These are phyloP conservation scores for Datura wrightii DNA, from an alignment of 257 asterid species.

Conservation along the genomic window DNA sequence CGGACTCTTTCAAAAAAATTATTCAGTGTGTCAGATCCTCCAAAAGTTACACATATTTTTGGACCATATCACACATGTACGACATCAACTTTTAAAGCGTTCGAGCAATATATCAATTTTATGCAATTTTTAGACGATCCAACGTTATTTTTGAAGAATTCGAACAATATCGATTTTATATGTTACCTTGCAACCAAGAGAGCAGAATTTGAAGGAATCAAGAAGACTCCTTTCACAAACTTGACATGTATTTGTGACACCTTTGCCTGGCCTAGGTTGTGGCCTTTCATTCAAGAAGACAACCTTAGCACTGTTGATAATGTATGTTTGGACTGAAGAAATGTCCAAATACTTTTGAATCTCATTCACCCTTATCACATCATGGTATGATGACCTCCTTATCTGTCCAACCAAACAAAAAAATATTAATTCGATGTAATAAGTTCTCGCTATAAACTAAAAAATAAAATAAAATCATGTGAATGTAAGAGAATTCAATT, in stretches of 20 bases:
- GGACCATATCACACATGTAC: background rate
- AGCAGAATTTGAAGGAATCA: constrained; percentile 71
- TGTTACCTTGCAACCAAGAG: constrained; percentile 83
- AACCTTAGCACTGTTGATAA: constrained; percentile 77
- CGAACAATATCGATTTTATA: background rate
- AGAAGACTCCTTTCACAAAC: constrained; percentile 79
- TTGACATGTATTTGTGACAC: constrained; percentile 64
- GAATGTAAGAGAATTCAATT: background rate
- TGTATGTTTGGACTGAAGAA: constrained; percentile 66
- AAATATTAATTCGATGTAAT: background rate
- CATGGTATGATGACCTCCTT: constrained; percentile 78
- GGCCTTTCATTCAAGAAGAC: constrained; percentile 76
- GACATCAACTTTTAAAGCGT: background rate
- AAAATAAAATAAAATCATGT: background rate
- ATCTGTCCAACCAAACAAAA: constrained; percentile 47
- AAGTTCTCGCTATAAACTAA: background rate
- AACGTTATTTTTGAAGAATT: background rate
- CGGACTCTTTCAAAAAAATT: background rate
- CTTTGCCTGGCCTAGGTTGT: constrained; percentile 73
- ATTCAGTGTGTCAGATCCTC: background rate
- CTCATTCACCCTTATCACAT: constrained; percentile 74
- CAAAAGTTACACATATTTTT: background rate
- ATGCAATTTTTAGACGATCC: background rate
- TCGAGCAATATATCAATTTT: background rate
- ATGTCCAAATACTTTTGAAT: constrained; percentile 73